phyloP scores from a whole-genome alignment of 2,329 filamentous ascomycete species.

The Mycosphaerelloides madeirae region DNA sequence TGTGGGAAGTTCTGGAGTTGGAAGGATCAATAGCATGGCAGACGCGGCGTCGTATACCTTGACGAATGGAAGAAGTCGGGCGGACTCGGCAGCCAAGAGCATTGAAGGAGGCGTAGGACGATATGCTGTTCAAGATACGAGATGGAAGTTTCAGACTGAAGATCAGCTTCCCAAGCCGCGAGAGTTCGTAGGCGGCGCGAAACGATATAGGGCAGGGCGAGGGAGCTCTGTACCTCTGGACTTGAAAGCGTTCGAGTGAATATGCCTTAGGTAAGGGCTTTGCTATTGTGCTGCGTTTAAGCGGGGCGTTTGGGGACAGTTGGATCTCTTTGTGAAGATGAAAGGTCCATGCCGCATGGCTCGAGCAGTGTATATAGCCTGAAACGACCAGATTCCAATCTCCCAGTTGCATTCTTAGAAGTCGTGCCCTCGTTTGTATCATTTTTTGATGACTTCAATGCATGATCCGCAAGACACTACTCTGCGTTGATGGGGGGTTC shows the following conservation, averaged over 20 bases:
- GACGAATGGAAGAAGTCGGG: slow-evolving; percentile 35
- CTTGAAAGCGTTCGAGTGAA: slow-evolving; percentile 55
- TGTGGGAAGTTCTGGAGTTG: slow-evolving; percentile 11
- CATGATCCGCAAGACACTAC: too few relatives aligned
- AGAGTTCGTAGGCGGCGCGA: slow-evolving; percentile 68
- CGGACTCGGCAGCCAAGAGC: slow-evolving; percentile 10
- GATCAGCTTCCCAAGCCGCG: slow-evolving; percentile 77
- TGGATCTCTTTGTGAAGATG: too few relatives aligned
- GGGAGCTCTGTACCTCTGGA: slow-evolving; percentile 93
- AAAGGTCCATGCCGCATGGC: too few relatives aligned
- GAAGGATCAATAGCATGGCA: slow-evolving; percentile 2
- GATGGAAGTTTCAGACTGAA: slow-evolving; percentile 86
- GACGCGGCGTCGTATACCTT: slow-evolving; percentile 34
- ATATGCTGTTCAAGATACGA: slow-evolving; percentile 51
- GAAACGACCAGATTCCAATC: too few relatives aligned
- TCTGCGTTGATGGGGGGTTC: too few relatives aligned
- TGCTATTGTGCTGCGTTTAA: too few relatives aligned
- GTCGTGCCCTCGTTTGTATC: too few relatives aligned
- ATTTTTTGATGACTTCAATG: too few relatives aligned
- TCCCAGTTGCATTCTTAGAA: too few relatives aligned
- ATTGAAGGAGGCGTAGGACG: slow-evolving; percentile 17
- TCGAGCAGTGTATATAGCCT: too few relatives aligned
- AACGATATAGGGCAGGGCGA: slow-evolving; percentile 81
- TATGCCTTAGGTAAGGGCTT: too few relatives aligned
- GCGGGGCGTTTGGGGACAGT: too few relatives aligned